Evolutionary conservation across 1,284 basidiomycete genomes (phyloP).

Genomic region (Fomitiporia mediterranea): DNA sequence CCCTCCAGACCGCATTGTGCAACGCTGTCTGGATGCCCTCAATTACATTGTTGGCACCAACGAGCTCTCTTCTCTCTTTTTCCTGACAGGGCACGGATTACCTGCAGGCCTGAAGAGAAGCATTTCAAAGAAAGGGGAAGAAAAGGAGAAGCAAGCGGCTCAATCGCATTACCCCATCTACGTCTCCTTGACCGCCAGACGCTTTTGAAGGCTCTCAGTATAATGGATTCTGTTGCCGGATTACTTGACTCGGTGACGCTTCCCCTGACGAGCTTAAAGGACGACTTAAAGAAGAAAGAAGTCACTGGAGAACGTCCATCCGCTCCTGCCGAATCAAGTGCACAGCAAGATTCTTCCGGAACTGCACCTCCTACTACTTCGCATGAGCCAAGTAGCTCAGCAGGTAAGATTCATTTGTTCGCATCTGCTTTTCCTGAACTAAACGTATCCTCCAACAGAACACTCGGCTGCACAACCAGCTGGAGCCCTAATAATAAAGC

Average conservation of each 20-base stretch:
- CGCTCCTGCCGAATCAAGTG: neutral
- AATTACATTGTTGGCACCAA: constrained; percentile 83
- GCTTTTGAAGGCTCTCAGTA: constrained; percentile 79
- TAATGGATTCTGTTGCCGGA: constrained; percentile 87
- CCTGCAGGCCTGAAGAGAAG: constrained; percentile 67
- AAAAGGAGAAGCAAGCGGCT: constrained; percentile 79
- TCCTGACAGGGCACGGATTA: constrained; percentile 91
- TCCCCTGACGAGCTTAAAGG: constrained; percentile 65
- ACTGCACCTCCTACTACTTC: constrained; percentile 20
- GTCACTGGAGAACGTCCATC: constrained; percentile 8
- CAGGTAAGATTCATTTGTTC: no score
- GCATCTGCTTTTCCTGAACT: no score
- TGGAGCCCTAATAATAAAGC: constrained; percentile 27
- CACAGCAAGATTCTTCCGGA: constrained; percentile 16
- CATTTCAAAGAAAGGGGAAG: constrained; percentile 81
- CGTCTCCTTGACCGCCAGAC: constrained; percentile 81
- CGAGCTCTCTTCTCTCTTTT: constrained; percentile 81
- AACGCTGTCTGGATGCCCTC: constrained; percentile 87
- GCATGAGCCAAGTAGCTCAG: constrained; percentile 15
- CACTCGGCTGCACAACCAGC: constrained; percentile 20
- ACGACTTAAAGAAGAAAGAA: constrained; percentile 37
- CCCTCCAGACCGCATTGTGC: constrained; percentile 87
- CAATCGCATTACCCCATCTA: constrained; percentile 87
- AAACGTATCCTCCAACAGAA: neutral
- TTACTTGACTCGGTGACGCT: constrained; percentile 84